Evolutionary conservation across 2,329 filamentous ascomycete species (phyloP), one percentile per base, ranked within the genome.

Genomic region (Colletotrichum sp.): DNA sequence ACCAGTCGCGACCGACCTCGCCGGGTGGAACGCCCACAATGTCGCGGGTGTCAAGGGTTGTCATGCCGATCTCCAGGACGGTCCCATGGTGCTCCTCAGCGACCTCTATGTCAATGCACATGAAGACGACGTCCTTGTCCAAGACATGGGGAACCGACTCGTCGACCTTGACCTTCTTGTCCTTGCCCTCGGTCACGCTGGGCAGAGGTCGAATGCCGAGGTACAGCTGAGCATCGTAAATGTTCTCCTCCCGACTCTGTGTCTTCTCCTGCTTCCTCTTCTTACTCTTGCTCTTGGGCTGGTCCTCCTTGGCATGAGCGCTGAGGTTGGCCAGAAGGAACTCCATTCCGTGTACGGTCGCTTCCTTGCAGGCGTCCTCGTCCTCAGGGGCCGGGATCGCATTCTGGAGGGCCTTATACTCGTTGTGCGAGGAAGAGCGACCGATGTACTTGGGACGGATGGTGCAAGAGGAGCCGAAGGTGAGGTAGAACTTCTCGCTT

Each of bases 41-140:
- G 48, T 90, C 84, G 6, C 84, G 79, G 1, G 94, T 96, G 82
- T 99, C 96, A 0, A 99, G 88, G 4, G 93, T 93, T 2, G 95
- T 93, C 55, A 99, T 88, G 1, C 97, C 97, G 52, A 99, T 89
- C 83, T 99, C 97, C 0, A 96, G 98, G 75, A 99, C 90, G 15
- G 91, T 87, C 39, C 89, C 86, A 15, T 92, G 90, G 60, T 91
- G 87, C 26, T 86, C 85, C 83, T 99, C 97, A 74, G 93, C 95
- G 2, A 93, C 92, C 84, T 99, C 97, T 36, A 97, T 87, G 80
- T 99, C 97, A 60, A 99, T 88, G 77, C 91, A 92, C 75, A 98
- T 88, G 79, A 98, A 94, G 9, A 98, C 88, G 2, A 68, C 69
- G 5, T 77, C 64, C 48, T 60, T 60, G 10, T 76, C 63, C 10